Evolutionary conservation across 148 eudicot genomes (phyloP).

Genomic region (Diospyros lotus): DNA sequence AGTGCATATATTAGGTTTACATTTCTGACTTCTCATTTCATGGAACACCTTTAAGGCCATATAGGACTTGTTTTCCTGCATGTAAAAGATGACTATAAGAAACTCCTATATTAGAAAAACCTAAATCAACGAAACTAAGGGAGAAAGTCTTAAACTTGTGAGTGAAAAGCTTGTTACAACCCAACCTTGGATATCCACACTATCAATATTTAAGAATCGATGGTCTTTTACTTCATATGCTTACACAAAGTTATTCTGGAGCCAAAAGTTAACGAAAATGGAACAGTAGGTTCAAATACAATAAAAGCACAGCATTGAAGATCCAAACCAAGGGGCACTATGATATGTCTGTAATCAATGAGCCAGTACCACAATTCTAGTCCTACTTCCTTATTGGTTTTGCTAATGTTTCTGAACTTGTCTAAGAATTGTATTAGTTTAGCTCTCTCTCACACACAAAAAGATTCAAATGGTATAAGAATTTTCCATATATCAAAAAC

Average conservation of each 20-base stretch:
- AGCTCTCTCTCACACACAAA: too few relatives aligned
- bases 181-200: too few relatives aligned
- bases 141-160: not conserved
- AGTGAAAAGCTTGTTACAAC: too few relatives aligned
- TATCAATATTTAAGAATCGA: too few relatives aligned
- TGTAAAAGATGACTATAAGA: not conserved
- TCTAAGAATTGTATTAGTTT: not conserved
- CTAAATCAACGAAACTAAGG: not conserved
- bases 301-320: not conserved
- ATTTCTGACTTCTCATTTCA: constrained; percentile 66
- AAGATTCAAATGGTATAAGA: too few relatives aligned
- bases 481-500: too few relatives aligned
- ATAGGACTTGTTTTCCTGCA: constrained; percentile 70
- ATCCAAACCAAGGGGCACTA: not conserved
- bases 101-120: constrained; percentile 2
- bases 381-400: not conserved
- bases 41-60: constrained; percentile 74
- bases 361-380: not conserved
- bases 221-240: not conserved
- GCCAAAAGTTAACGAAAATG: not conserved
- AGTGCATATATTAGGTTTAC: constrained; percentile 80
- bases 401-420: not conserved
- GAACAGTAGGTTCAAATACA: not conserved
- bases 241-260: not conserved
- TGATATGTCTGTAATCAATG: not conserved